Evolutionary conservation across 306 rosid species (phyloP), one percentile per base, ranked within the genome.

Genomic region (Lupinus albus): DNA sequence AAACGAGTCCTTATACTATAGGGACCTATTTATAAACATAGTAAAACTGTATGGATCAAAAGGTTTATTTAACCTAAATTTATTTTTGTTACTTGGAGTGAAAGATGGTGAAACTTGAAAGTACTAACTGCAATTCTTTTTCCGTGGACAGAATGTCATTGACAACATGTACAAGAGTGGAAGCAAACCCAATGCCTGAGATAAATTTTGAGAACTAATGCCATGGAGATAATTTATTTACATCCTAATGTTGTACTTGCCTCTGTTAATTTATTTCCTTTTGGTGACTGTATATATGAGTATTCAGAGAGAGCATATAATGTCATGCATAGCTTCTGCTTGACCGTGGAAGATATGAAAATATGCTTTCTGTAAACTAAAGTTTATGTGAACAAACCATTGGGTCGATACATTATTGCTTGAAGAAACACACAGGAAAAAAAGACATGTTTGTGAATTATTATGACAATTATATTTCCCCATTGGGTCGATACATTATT

Each of bases 151-250:
- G 99, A 78, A 45, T 56, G 76, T 16, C 62, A 85, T 93, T 13
- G 96, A 93, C 61, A 55, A 79, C 68, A 79, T 93, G 96, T 93
- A 93, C 87, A 88, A 85, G 84, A 77, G 70, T 25, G 90, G 73
- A 67, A 74, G 69, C 78, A 88, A 86, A 76, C 83, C 80, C 58
- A 16, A 45, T 16, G 81, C 86, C 2, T 80, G 80, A 84, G 74
- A 54, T 49, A 10, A 16, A 38, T 54, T 56, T 62, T 65, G 10
- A 73, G 68, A 78, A 73, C 45, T 45, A 13, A 10, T 25, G 48
- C 15, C 64, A 11, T 20, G 75, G 52, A 36, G 68, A 73, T 11
- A 8, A 41, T 55, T 38, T 71, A 52, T 45, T 39, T 76, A 2
- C 11, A 8, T 12, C 44, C 45, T 56, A 33, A 15, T 20, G 11